Percentiles rank a stretch among this genome's conserved stretches.
phyloP scores from a whole-genome alignment of 305 asterid genomes.

The Andrographis paniculata region DNA sequence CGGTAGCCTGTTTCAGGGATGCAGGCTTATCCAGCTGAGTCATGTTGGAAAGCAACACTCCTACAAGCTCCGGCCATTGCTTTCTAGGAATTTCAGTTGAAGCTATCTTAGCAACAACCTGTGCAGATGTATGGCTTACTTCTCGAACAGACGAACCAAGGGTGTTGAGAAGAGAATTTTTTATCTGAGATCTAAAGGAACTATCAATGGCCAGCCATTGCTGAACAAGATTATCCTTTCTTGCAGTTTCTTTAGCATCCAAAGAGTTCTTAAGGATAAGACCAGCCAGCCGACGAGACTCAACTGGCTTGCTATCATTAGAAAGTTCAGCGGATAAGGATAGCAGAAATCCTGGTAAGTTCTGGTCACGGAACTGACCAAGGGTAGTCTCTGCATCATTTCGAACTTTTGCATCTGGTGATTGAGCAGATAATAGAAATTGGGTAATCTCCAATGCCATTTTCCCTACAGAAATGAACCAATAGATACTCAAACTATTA shows the following conservation, averaged over 20 bases:
- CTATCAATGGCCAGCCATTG: constrained; percentile 63
- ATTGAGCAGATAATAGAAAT: constrained; percentile 76
- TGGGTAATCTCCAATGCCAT: constrained; percentile 83
- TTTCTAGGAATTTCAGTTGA: constrained; percentile 74
- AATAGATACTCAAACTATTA: neutral
- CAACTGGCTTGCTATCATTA: constrained; percentile 64
- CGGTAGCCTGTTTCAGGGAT: constrained; percentile 69
- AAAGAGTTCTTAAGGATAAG: constrained; percentile 73
- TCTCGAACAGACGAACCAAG: constrained; percentile 60
- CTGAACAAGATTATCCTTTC: constrained; percentile 54
- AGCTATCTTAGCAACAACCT: constrained; percentile 88
- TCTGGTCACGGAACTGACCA: constrained; percentile 62
- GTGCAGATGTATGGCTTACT: constrained; percentile 79
- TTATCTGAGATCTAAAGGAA: constrained; percentile 59
- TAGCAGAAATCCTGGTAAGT: constrained; percentile 63
- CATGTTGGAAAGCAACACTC: constrained; percentile 53
- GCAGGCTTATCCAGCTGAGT: constrained; percentile 53
- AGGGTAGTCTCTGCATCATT: constrained; percentile 61
- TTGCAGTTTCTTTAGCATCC: constrained; percentile 72
- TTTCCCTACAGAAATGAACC: constrained; percentile 25
- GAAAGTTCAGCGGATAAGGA: constrained; percentile 77
- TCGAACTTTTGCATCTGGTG: constrained; percentile 67
- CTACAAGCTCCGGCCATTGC: constrained; percentile 90
- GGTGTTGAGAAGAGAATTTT: constrained; percentile 50
- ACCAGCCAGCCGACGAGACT: constrained; percentile 89